phyloP scores from a whole-genome alignment of 2,329 filamentous ascomycete genomes.

The Diplodia seriata region DNA sequence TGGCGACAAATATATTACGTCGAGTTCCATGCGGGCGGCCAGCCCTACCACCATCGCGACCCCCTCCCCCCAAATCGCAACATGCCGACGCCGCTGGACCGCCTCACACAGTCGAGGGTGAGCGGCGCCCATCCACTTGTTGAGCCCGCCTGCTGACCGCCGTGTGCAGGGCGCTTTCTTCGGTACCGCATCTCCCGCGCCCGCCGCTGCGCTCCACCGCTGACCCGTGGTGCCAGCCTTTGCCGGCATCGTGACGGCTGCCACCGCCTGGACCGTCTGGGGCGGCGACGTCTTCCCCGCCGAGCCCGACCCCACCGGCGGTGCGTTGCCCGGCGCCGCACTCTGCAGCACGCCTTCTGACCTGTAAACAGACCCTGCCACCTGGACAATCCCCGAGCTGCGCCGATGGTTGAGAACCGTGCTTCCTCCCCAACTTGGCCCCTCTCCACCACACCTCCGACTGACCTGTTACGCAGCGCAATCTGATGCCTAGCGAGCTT shows the following conservation, averaged over 20 bases:
- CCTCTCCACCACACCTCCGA: constrained; percentile 12
- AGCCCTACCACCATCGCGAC: not conserved
- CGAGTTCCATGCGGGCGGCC: not conserved
- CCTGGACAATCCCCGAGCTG: constrained; percentile 82
- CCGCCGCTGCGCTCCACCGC: not conserved
- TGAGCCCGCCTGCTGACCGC: constrained; percentile 34
- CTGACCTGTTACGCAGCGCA: constrained; percentile 58
- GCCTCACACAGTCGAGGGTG: constrained; percentile 55
- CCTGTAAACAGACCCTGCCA: constrained; percentile 61
- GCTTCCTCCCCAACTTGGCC: constrained; percentile 48
- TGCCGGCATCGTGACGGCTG: constrained; percentile 79
- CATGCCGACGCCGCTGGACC: constrained; percentile 60
- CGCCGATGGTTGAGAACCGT: constrained; percentile 81
- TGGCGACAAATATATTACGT: not conserved
- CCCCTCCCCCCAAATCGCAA: not conserved
- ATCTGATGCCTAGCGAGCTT: constrained; percentile 64
- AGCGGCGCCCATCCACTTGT: constrained; percentile 31
- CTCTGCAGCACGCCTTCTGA: not conserved
- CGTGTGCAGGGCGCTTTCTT: constrained; percentile 47
- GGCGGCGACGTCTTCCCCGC: constrained; percentile 77
- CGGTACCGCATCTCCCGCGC: constrained; percentile 25
- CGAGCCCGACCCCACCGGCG: constrained; percentile 76
- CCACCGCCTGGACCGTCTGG: constrained; percentile 84
- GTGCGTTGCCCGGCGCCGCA: constrained; percentile 55
- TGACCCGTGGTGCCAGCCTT: constrained; percentile 57